Evolutionary conservation across 495 filamentous ascomycete species (phyloP).

Genomic region (Neurospora tetrasperma): DNA sequence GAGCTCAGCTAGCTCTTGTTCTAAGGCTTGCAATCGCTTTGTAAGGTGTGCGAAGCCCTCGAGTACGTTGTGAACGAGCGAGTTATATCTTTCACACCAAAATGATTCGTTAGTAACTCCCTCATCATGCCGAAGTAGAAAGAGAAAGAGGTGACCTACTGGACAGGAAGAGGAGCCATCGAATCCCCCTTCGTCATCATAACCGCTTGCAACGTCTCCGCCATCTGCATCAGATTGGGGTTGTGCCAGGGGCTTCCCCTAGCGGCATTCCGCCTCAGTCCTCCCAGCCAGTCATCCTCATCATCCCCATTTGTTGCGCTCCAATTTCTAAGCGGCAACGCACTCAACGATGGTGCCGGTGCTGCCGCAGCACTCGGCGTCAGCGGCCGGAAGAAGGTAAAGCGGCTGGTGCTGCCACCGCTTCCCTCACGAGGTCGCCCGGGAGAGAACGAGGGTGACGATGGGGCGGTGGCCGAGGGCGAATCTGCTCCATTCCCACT

Average conservation of each 20-base stretch:
- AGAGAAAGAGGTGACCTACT: constrained; percentile 6
- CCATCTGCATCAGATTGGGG: constrained; percentile 33
- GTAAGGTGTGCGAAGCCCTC: constrained; percentile 27
- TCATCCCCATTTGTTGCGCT: not conserved
- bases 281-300: constrained; percentile 3
- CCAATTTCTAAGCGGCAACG: not conserved
- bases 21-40: constrained; percentile 5
- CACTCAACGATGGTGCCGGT: not conserved
- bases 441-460: not conserved
- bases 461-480: not conserved
- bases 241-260: constrained; percentile 25
- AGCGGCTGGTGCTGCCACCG: not conserved
- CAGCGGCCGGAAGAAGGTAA: not conserved
- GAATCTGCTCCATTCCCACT: not conserved
- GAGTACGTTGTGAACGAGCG: constrained; percentile 30
- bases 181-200: constrained; percentile 24
- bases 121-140: not conserved
- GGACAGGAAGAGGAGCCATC: constrained; percentile 22
- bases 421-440: not conserved
- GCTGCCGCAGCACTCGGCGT: not conserved
- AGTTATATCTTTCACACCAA: constrained; percentile 21
- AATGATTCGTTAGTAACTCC: not conserved
- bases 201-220: constrained; percentile 26
- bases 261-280: not conserved
- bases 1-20: constrained; percentile 19